Base-by-base conservation (phyloP, 768 basidiomycete species). In the Agrocybe pediades region DNA sequence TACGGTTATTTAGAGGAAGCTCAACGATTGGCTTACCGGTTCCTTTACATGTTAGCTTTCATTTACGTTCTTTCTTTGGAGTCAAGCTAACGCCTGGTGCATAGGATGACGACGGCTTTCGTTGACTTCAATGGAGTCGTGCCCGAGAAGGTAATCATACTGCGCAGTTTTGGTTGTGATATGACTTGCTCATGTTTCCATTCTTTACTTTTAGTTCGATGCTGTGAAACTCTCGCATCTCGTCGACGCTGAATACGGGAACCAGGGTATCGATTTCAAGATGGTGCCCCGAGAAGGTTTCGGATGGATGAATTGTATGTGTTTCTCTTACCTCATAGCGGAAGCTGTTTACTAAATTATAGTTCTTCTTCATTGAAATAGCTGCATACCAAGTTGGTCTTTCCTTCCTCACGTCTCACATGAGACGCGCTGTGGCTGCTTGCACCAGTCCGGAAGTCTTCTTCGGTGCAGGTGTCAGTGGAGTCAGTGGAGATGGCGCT, bases 91-190 rank as follows among this genome's bases (percentile, higher is more conserved):
- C 36, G 30, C 23, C 53, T 8, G 48, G 23, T 51, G 54, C 47
- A 11, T 58, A 91, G 89, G 88, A 92, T 94, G 90, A 95, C 94
- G 9, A 90, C 88, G 0, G 91, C 92, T 2, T 91, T 93, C 60
- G 95, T 97, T 49, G 93, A 96, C 68, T 98, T 97, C 71, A 98
- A 98, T 69, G 96, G 96, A 3, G 93, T 97, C 29, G 95, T 98
- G 1, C 95, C 96, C 0, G 96, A 98, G 76, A 98, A 98, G 83
- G 89, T 88, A 25, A n/a, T 62, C 36, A 36, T 27, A 41, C 21
- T 21, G 42, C 25, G 29, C 9, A 33, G 16, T 25, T 33, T 23
- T n/a, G 16, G 11, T 9, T 19, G 17, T 11, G 45, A 20, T 17
- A 9, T 21, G 45, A 3, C 61, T 55, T 19, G 41, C 59, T 9